These are phyloP conservation scores for Clarireedia paspali DNA, from an alignment of 2,329 filamentous ascomycete species.

Conservation along the genomic window DNA sequence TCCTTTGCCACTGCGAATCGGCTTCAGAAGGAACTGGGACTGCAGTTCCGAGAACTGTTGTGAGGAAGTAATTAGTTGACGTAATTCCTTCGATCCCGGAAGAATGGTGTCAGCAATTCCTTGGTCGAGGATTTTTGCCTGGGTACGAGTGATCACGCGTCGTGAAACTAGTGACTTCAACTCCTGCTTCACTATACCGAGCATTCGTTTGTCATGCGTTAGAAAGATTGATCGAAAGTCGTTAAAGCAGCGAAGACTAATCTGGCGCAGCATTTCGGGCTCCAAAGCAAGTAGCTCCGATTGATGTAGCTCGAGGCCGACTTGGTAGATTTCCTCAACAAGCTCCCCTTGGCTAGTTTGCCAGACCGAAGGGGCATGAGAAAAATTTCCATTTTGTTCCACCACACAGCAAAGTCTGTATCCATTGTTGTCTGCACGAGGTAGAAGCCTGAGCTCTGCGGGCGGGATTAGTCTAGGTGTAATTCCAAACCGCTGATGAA, in stretches of 20 bases:
- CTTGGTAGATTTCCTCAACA: conserved; percentile 20
- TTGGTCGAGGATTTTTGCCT: not conserved
- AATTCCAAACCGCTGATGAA: not conserved
- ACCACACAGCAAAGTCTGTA: not conserved
- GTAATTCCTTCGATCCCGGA: not conserved
- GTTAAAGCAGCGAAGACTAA: conserved; percentile 27
- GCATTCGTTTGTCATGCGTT: conserved; percentile 29
- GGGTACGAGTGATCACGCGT: not conserved
- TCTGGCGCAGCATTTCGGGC: conserved; percentile 21
- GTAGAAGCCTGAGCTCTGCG: not conserved
- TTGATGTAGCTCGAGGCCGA: conserved; percentile 28
- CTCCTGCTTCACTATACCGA: conserved; percentile 30
- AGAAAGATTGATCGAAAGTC: conserved; percentile 29
- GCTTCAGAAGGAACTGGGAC: not conserved
- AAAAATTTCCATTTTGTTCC: not conserved
- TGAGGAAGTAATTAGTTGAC: not conserved
- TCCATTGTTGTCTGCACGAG: not conserved
- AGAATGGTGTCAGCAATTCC: not conserved
- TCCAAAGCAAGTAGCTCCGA: conserved; percentile 22
- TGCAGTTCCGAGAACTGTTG: not conserved
- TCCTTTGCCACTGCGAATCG: not conserved
- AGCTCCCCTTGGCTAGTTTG: not conserved
- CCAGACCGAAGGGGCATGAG: not conserved
- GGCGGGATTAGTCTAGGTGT: not conserved
- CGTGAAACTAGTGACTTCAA: conserved; percentile 18